Conservation (phyloP, 2,329 filamentous ascomycete genomes). For the Aspergillus fischeri region DNA sequence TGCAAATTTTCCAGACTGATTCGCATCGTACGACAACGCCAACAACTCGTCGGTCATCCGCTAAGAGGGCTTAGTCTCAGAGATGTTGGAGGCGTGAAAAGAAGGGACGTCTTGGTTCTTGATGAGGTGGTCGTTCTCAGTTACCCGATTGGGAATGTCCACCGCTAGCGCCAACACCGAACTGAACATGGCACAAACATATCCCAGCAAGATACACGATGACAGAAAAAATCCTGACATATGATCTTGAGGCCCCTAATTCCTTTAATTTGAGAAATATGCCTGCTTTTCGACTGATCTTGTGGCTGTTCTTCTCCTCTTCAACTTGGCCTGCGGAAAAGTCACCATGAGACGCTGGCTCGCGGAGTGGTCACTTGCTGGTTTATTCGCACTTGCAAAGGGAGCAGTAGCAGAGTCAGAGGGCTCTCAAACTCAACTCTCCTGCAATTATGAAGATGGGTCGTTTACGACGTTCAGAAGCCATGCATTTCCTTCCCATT, state of each 20-base stretch:
- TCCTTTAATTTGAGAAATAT: neutral
- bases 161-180: neutral
- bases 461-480: conserved; percentile 5
- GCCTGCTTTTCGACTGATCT: neutral
- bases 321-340: neutral
- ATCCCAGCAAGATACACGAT: neutral
- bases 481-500: conserved; percentile 14
- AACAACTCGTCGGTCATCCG: neutral
- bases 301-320: neutral
- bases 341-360: neutral
- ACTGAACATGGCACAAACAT: neutral
- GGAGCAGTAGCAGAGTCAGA: neutral
- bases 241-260: neutral
- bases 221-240: neutral
- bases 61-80: neutral
- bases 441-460: neutral
- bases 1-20: neutral
- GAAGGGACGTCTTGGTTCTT: neutral
- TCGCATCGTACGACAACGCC: neutral
- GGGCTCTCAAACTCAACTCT: neutral
- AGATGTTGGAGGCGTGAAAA: neutral
- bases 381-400: neutral
- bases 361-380: neutral
- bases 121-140: conserved; percentile 1
- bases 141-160: conserved; percentile 3